Evolutionary conservation across 495 filamentous ascomycete genomes (phyloP).

Genomic region (Xanthoparmelia taractica): DNA sequence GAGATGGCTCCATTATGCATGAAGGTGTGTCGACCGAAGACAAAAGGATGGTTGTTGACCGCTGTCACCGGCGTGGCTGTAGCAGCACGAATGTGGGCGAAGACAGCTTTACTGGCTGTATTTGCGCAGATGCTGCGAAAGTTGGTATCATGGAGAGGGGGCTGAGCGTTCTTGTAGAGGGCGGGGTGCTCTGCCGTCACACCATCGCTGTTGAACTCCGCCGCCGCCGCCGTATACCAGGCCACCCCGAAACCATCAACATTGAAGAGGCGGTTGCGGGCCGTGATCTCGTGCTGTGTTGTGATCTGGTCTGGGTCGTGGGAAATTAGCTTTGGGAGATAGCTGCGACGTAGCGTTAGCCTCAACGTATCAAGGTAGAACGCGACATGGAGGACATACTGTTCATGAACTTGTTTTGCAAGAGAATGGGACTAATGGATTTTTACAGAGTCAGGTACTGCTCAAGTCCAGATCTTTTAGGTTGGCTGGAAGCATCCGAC

Average conservation of each 20-base stretch:
- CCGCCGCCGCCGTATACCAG: constrained; percentile 7
- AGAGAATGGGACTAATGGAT: constrained; percentile 31
- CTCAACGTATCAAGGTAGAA: not conserved
- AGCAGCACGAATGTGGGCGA: constrained; percentile 43
- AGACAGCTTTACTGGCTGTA: constrained; percentile 34
- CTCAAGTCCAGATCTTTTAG: not conserved
- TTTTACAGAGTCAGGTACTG: not conserved
- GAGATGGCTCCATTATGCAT: constrained; percentile 47
- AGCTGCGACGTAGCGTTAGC: constrained; percentile 13
- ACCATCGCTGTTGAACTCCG: constrained; percentile 7
- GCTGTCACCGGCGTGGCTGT: constrained; percentile 26
- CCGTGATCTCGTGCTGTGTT: constrained; percentile 31
- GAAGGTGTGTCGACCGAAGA: constrained; percentile 42
- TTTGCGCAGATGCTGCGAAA: constrained; percentile 40
- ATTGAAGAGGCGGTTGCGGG: constrained; percentile 40
- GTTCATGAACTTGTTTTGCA: constrained; percentile 41
- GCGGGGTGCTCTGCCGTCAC: constrained; percentile 31
- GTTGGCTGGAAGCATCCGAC: not conserved
- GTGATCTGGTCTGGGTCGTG: constrained; percentile 32
- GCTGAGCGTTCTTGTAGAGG: constrained; percentile 41
- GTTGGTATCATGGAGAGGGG: constrained; percentile 42
- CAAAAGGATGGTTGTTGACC: constrained; percentile 46
- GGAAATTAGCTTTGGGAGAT: constrained; percentile 40
- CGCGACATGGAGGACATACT: constrained; percentile 16
- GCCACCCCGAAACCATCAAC: constrained; percentile 36